phyloP scores from a whole-genome alignment of 2,329 filamentous ascomycete genomes.

The Pseudogymnoascus sp. region DNA sequence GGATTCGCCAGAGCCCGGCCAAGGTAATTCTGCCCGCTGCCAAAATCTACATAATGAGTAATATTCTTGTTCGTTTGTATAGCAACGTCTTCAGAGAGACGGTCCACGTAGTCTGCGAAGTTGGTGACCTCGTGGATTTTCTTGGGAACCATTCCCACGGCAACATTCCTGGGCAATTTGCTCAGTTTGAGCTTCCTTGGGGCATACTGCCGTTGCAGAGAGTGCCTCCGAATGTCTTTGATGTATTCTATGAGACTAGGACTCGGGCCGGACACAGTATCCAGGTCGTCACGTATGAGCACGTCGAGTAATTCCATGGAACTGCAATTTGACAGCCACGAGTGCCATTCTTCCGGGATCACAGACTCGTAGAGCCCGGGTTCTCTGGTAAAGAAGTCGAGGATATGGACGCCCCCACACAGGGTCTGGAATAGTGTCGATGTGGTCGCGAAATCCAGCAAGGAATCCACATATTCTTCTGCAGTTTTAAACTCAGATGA shows the following conservation, averaged over 20 bases:
- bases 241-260: conserved; percentile 64
- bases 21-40: conserved; percentile 93
- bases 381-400: conserved; percentile 87
- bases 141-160: conserved; percentile 91
- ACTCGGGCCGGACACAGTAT: conserved; percentile 30
- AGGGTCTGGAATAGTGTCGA: conserved; percentile 75
- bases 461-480: conserved; percentile 71
- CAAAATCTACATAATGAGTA: conserved; percentile 90
- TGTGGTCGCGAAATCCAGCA: conserved; percentile 68
- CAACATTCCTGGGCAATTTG: conserved; percentile 61
- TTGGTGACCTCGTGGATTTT: conserved; percentile 90
- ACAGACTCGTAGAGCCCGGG: conserved; percentile 75
- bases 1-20: conserved; percentile 77
- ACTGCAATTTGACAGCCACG: conserved; percentile 64
- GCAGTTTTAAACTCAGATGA: conserved; percentile 60
- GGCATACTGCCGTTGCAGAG: conserved; percentile 56
- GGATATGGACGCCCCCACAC: conserved; percentile 94
- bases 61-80: conserved; percentile 51
- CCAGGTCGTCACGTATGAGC: conserved; percentile 70
- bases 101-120: conserved; percentile 78
- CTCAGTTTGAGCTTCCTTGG: conserved; percentile 38
- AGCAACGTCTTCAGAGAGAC: conserved; percentile 51
- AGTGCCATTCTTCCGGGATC: conserved; percentile 72
- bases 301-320: conserved; percentile 74
- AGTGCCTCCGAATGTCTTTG: conserved; percentile 59